Base-by-base conservation (phyloP, 768 basidiomycete genomes). In the Cystobasidium tubakii region DNA sequence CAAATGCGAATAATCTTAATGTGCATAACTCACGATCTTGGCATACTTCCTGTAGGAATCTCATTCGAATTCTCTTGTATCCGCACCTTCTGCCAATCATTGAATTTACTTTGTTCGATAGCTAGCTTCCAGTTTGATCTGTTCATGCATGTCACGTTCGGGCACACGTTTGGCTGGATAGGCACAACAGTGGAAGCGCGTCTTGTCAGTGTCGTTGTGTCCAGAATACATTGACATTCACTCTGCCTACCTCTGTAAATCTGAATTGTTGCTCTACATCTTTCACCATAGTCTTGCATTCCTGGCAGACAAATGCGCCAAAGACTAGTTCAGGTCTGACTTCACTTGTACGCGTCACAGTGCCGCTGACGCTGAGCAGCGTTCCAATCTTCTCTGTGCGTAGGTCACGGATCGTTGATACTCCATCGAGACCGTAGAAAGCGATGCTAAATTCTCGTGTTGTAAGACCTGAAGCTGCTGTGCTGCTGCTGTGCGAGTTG, bases 241-340 rank as follows among this genome's bases (percentile, higher is more conserved):
- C 15, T 15, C 0, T 63, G 46, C 66, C 25, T 23, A 93, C 93
- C 84, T 98, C 96, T 23, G 96, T 99, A 81, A 97, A 98, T 81
- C 97, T 99, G 86, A 99, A 99, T 80, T 99, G 96, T 80, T 99
- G 96, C 80, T 99, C 96, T 62, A 99, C 88, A 79, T 97, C 95
- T 69, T 89, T 87, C 29, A 97, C 89, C 13, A 89, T 83, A 34
- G 90, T 91, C 57, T 87, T 86, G 79, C 96, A 99, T 53, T 89
- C 86, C 81, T 91, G 89, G 78, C 96, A 99, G 60, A 89, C 87
- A 81, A 96, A 99, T 73, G 90, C 93, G 23, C 95, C 96, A 78
- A 86, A 93, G 23, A 98, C 84, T 62, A 99, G 82, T 82, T 98
- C 96, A 1, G 96, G 96, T 34, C 96, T 85, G 55, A 99, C 96